phyloP scores from a whole-genome alignment of 2,329 filamentous ascomycete species.

The Diplodia intermedia region DNA sequence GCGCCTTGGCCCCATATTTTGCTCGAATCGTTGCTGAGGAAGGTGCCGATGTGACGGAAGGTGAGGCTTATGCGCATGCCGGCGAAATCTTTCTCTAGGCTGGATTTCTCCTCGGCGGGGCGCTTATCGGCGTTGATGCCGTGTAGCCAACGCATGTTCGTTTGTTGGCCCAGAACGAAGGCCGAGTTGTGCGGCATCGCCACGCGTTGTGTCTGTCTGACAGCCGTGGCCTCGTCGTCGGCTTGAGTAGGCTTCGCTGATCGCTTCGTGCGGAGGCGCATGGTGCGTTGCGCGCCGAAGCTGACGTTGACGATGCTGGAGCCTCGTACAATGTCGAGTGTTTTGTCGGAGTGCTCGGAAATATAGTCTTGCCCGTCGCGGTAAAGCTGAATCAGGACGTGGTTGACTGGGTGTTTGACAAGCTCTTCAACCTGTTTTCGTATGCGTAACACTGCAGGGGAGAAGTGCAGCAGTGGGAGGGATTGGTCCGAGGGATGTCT shows the following conservation, averaged over 20 bases:
- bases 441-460: slow-evolving; percentile 72
- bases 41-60: slow-evolving; percentile 89
- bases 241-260: slow-evolving; percentile 33
- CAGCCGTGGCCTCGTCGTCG: slow-evolving; percentile 51
- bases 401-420: slow-evolving; percentile 83
- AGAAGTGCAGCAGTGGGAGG: slow-evolving; percentile 77
- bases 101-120: slow-evolving; percentile 67
- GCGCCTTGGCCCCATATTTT: slow-evolving; percentile 94
- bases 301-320: slow-evolving; percentile 93
- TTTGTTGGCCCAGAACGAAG: slow-evolving; percentile 78
- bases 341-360: slow-evolving; percentile 96
- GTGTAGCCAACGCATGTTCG: slow-evolving; percentile 89
- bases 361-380: slow-evolving; percentile 90
- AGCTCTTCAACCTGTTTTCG: slow-evolving; percentile 71
- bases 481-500: slow-evolving; percentile 92
- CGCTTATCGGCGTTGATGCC: slow-evolving; percentile 90
- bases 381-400: slow-evolving; percentile 92
- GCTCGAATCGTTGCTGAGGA: slow-evolving; percentile 68
- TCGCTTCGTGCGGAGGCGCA: slow-evolving; percentile 87
- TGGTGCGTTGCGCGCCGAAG: slow-evolving; percentile 87
- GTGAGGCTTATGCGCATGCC: slow-evolving; percentile 89
- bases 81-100: slow-evolving; percentile 72
- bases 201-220: slow-evolving; percentile 66
- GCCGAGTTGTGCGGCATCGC: slow-evolving; percentile 87
- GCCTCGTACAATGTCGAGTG: slow-evolving; percentile 80